These are phyloP conservation scores for Spathaspora gorwiae DNA, from an alignment of 805 yeast genomes.

Conservation along the genomic window DNA sequence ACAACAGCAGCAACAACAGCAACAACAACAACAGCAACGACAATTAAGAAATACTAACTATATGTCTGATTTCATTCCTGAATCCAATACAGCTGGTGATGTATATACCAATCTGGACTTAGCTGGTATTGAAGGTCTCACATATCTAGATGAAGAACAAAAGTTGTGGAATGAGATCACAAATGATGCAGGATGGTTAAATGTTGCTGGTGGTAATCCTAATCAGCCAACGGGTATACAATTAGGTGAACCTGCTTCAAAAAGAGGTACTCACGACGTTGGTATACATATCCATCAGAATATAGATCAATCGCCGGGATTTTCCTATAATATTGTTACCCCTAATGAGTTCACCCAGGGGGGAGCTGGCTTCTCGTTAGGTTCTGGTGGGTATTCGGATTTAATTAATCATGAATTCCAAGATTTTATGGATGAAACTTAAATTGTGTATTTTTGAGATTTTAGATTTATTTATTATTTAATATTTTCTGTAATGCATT, in stretches of 20 bases:
- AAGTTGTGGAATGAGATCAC: constrained; percentile 75
- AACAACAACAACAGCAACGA: background rate
- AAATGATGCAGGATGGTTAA: constrained; percentile 72
- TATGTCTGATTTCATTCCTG: background rate
- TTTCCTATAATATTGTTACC: background rate
- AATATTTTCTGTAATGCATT: too few species aligned
- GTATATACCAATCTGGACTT: constrained; percentile 34
- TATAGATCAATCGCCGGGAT: background rate
- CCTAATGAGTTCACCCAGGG: background rate
- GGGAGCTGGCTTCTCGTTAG: background rate
- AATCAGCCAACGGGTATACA: background rate
- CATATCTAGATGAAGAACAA: constrained; percentile 40
- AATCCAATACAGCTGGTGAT: constrained; percentile 14
- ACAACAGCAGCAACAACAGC: background rate
- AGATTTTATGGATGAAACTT: constrained; percentile 16
- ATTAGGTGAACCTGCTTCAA: background rate
- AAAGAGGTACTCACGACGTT: background rate
- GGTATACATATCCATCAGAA: background rate
- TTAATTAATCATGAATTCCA: constrained; percentile 37
- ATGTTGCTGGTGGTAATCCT: constrained; percentile 14
- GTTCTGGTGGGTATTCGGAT: constrained; percentile 30
- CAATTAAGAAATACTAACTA: background rate
- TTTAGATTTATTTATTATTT: background rate
- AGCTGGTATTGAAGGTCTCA: constrained; percentile 41
- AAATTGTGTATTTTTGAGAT: background rate